These are phyloP conservation scores for Otatea glauca DNA, from an alignment of 176 grass and related monocot species.

Conservation along the genomic window DNA sequence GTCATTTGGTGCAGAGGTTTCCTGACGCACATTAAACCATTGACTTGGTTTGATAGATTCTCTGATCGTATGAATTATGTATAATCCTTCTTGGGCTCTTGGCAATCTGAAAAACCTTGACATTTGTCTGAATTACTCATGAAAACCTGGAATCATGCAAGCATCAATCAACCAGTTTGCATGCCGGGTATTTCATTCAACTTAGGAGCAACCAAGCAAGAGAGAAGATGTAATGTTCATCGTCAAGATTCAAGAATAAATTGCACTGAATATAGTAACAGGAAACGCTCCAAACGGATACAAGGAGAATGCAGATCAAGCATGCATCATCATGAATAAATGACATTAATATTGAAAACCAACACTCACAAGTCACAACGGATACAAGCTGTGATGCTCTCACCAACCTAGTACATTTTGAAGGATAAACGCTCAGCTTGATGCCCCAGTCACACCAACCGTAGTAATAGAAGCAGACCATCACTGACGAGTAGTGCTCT, in stretches of 20 bases:
- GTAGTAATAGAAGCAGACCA: slow-evolving; percentile 7
- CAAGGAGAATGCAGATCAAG: not conserved
- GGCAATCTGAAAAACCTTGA: not conserved
- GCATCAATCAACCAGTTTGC: not conserved
- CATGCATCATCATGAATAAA: not conserved
- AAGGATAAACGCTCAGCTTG: not conserved
- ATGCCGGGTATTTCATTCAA: not conserved
- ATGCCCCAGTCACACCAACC: slow-evolving; percentile 29
- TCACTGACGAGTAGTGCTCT: not conserved
- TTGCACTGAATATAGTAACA: not conserved
- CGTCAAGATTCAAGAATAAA: slow-evolving; percentile 18
- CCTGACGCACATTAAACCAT: not conserved
- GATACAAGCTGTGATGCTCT: slow-evolving; percentile 40
- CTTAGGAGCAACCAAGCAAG: not conserved
- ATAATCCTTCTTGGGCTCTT: not conserved
- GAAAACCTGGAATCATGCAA: not conserved
- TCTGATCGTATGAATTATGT: not conserved
- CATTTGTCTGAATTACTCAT: not conserved
- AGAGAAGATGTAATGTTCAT: not conserved
- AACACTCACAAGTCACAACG: slow-evolving; percentile 11
- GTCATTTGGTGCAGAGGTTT: not conserved
- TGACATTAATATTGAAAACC: slow-evolving; percentile 6
- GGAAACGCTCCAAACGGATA: slow-evolving; percentile 16
- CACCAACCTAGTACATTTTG: slow-evolving; percentile 26
- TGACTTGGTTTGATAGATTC: not conserved